A percentile compares a stretch with the other conserved stretches of the same genome.
Conservation (phyloP, 2,329 filamentous ascomycete species). For the Aspergillus bombycis region DNA sequence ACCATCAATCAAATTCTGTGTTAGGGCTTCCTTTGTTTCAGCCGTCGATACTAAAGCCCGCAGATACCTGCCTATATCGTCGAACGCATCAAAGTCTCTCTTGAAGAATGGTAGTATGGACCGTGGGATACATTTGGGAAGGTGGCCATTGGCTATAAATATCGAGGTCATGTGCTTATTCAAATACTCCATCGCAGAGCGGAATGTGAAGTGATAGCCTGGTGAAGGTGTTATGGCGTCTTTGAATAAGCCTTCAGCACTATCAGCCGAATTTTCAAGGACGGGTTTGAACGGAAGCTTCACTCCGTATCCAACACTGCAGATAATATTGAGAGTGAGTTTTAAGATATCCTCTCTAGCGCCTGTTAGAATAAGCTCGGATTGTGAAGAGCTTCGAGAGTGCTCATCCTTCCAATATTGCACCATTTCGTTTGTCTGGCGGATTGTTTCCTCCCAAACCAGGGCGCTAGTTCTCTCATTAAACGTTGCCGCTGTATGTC, state of each 20-base stretch:
- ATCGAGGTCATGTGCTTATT: constrained; percentile 16
- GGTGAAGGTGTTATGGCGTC: constrained; percentile 17
- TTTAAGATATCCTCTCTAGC: constrained; percentile 38
- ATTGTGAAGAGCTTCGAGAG: neutral
- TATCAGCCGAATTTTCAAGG: constrained; percentile 19
- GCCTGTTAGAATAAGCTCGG: constrained; percentile 15
- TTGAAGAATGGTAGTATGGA: constrained; percentile 33
- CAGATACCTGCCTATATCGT: constrained; percentile 25
- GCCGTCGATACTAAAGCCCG: constrained; percentile 16
- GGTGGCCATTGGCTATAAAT: constrained; percentile 21
- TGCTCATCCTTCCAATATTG: constrained; percentile 20
- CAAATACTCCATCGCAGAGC: constrained; percentile 31
- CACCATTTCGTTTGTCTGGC: constrained; percentile 38
- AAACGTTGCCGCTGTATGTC: constrained; percentile 47
- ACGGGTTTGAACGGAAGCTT: constrained; percentile 20
- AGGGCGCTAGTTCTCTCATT: constrained; percentile 46
- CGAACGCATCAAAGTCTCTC: constrained; percentile 33
- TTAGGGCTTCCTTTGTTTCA: constrained; percentile 29
- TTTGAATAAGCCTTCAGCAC: constrained; percentile 26
- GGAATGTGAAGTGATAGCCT: constrained; percentile 28
- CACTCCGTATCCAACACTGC: constrained; percentile 41
- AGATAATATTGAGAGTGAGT: constrained; percentile 43
- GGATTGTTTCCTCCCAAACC: constrained; percentile 44
- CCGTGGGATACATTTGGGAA: constrained; percentile 25
- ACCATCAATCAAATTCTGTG: constrained; percentile 19